Conservation (phyloP, 2,329 filamentous ascomycete genomes). For the Aureobasidium vineae region DNA sequence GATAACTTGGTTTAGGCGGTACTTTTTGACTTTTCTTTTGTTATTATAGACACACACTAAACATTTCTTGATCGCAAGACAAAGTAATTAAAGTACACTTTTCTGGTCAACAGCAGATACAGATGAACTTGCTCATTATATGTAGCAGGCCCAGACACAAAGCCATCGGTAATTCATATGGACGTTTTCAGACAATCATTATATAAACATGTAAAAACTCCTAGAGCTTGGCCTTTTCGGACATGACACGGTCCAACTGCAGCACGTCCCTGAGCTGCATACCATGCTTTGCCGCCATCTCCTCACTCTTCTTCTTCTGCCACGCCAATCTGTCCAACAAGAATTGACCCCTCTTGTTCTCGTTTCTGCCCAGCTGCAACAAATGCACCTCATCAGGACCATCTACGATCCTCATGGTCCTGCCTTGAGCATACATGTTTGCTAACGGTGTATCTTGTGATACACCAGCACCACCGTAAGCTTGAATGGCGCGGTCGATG, state of each 20-base stretch:
- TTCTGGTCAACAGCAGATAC: not conserved
- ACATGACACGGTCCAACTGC: conserved; percentile 44
- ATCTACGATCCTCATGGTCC: conserved; percentile 54
- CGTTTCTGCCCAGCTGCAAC: conserved; percentile 74
- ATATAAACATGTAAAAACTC: not conserved
- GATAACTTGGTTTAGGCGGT: not conserved
- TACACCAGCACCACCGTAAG: conserved; percentile 86
- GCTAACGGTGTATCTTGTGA: conserved; percentile 93
- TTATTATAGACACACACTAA: not conserved
- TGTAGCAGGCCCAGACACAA: not conserved
- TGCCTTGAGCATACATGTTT: conserved; percentile 44
- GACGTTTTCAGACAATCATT: not conserved
- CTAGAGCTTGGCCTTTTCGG: conserved; percentile 44
- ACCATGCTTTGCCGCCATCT: conserved; percentile 63
- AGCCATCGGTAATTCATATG: not conserved
- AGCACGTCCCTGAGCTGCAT: conserved; percentile 45
- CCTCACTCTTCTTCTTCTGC: conserved; percentile 64
- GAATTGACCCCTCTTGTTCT: conserved; percentile 65
- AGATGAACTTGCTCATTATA: not conserved
- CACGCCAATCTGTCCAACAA: conserved; percentile 61
- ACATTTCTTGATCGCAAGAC: not conserved
- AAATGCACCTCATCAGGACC: conserved; percentile 96
- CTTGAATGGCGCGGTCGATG: conserved; percentile 92
- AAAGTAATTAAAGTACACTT: not conserved
- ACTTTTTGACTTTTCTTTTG: not conserved